phyloP scores from a whole-genome alignment of 2,329 filamentous ascomycete genomes.

The Fusarium subtropicale region DNA sequence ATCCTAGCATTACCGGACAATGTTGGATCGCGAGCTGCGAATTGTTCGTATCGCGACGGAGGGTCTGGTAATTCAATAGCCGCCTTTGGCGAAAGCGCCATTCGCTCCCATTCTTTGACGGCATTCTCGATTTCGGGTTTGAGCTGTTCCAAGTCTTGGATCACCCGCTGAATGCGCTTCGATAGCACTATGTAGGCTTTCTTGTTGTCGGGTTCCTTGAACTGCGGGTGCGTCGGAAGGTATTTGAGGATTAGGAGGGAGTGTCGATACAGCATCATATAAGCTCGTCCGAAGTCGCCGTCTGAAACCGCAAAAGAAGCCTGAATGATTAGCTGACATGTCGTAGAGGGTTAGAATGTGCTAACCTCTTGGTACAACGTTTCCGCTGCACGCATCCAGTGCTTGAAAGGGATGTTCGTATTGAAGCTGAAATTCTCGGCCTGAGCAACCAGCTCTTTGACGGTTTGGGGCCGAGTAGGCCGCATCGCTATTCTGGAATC shows the following conservation, averaged over 20 bases:
- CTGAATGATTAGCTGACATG: conserved; percentile 59
- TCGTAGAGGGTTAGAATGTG: too few relatives aligned
- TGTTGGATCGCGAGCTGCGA: conserved; percentile 70
- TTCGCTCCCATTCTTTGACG: conserved; percentile 74
- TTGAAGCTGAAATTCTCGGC: conserved; percentile 88
- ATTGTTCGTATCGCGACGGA: conserved; percentile 57
- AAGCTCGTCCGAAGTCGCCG: conserved; percentile 87
- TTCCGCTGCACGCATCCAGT: conserved; percentile 84
- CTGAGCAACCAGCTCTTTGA: conserved; percentile 80
- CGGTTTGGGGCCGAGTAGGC: conserved; percentile 68
- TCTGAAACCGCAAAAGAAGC: conserved; percentile 87
- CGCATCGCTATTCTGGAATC: conserved; percentile 48
- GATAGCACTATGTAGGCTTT: conserved; percentile 68
- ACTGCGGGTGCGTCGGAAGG: conserved; percentile 80
- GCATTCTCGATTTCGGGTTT: conserved; percentile 81
- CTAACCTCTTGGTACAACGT: conserved; percentile 83
- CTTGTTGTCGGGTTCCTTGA: conserved; percentile 72
- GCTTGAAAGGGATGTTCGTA: conserved; percentile 77
- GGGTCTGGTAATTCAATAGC: conserved; percentile 35
- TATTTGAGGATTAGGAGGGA: conserved; percentile 84
- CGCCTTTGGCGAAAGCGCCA: conserved; percentile 56
- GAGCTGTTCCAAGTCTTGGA: conserved; percentile 79
- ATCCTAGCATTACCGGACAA: conserved; percentile 68
- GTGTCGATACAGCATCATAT: conserved; percentile 90
- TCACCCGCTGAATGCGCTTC: conserved; percentile 65